Base-by-base conservation (phyloP, 129 eudicot species). In the Oenanthe sinensis region DNA sequence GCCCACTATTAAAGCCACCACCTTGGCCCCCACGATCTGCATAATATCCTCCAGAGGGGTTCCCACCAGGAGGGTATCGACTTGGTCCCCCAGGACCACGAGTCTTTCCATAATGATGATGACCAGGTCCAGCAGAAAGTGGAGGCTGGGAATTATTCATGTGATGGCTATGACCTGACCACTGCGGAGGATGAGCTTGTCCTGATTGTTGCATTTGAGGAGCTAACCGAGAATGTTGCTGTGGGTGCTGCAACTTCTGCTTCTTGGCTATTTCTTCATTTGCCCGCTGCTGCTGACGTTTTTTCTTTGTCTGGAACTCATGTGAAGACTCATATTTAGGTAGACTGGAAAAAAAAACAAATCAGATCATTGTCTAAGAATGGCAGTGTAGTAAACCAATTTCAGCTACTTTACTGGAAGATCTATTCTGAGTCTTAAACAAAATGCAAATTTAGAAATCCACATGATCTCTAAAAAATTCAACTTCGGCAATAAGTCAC, bases 251-350 rank as follows among this genome's bases (percentile, higher is more conserved):
- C 80, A 87, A 42, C 65, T 91, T 89, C 77, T 93, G 95, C 83
- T 88, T 85, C 78, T 87, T 91, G 62, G 95, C 91, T n/a, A 80
- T 83, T 86, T 93, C 98, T 45, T 93, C 97, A 47, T 93, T 90
- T 81, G 86, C 91, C 10, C 97, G 77, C 78, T 93, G 98, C 83
- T 93, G 98, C 85, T 91, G 98, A 30, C 97, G 84, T 82, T 89
- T 91, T 79, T 91, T 91, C 95, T 93, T 93, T 20, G 98, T 91
- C 47, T 93, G 97, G 85, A 86, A 91, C 89, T 91, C 97, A 28
- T 93, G 98, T n/a, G 98, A 93, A 63, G 98, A 81, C 78, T 93
- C 98, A 50, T 93, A 93, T 74, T 91, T 91, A 1, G 98, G 96
- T 83, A 93, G 87, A 84, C 97, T 93, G 89, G 9, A 46, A 82